These are phyloP conservation scores for Rutstroemia sp. DNA, from an alignment of 2,329 filamentous ascomycete genomes.

Conservation along the genomic window DNA sequence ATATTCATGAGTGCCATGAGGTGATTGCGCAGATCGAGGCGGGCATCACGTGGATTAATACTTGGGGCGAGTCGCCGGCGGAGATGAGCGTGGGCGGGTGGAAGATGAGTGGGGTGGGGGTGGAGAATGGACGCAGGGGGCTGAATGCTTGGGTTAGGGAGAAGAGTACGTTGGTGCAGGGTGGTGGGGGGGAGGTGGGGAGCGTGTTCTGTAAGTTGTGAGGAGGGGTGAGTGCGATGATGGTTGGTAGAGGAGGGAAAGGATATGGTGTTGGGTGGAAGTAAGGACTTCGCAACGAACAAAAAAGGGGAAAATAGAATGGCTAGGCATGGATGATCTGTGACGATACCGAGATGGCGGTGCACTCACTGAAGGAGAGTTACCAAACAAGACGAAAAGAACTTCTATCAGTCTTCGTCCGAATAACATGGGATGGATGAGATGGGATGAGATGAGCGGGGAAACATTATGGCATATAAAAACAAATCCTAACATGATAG, in stretches of 20 bases:
- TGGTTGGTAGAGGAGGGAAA: neutral
- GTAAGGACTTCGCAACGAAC: too few species aligned
- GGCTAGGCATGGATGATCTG: too few species aligned
- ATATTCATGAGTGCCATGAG: constrained; percentile 66
- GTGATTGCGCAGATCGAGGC: constrained; percentile 67
- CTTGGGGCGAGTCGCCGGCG: constrained; percentile 85
- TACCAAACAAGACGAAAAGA: too few species aligned
- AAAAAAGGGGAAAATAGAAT: too few species aligned
- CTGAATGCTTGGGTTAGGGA: constrained; percentile 78
- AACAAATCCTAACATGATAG: neutral
- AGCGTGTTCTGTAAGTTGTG: constrained; percentile 63
- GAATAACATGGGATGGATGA: too few species aligned
- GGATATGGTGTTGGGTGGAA: too few species aligned
- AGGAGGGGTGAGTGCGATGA: neutral
- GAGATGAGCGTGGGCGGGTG: constrained; percentile 91
- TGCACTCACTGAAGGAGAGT: too few species aligned
- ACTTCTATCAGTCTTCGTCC: too few species aligned
- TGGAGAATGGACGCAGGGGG: constrained; percentile 77
- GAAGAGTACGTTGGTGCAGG: constrained; percentile 83
- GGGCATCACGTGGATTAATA: constrained; percentile 88
- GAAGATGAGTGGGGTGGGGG: constrained; percentile 83
- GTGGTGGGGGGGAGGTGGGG: constrained; percentile 52
- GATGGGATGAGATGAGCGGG: too few species aligned
- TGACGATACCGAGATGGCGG: too few species aligned
- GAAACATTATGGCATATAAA: too few species aligned